Percentiles rank a stretch among this genome's conserved stretches.
These are phyloP conservation scores for Aureobasidium pullulans DNA, from an alignment of 2,329 filamentous ascomycete genomes.

Conservation along the genomic window DNA sequence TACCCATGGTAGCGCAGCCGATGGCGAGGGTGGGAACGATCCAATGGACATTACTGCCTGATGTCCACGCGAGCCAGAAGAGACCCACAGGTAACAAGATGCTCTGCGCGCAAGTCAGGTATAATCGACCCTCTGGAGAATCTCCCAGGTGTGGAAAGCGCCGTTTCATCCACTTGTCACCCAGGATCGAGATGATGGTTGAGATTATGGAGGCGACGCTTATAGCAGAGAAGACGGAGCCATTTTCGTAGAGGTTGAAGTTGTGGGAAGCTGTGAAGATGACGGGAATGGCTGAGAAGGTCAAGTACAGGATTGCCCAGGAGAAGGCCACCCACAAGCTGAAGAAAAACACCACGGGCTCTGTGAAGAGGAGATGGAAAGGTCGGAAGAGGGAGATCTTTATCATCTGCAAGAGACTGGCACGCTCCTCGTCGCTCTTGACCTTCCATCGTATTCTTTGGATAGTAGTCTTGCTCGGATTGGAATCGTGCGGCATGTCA, in stretches of 20 bases:
- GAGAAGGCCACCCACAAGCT: constrained; percentile 83
- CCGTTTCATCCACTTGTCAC: constrained; percentile 13
- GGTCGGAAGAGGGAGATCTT: constrained; percentile 67
- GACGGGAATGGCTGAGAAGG: constrained; percentile 71
- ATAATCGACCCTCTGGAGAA: constrained; percentile 69
- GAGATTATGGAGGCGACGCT: constrained; percentile 59
- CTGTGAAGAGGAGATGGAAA: constrained; percentile 68
- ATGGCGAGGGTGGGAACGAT: constrained; percentile 64
- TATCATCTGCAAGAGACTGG: constrained; percentile 62
- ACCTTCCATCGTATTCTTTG: constrained; percentile 72
- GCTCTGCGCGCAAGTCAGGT: constrained; percentile 73
- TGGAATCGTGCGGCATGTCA: constrained; percentile 33
- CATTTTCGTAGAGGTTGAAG: constrained; percentile 61
- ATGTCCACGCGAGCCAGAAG: constrained; percentile 73
- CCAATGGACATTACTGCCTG: constrained; percentile 58
- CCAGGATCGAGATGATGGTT: constrained; percentile 56
- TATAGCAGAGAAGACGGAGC: constrained; percentile 67
- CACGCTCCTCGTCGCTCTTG: constrained; percentile 67
- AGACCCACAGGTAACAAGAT: constrained; percentile 70
- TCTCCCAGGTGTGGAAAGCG: constrained; percentile 30
- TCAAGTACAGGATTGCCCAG: constrained; percentile 83
- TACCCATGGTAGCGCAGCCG: constrained; percentile 71
- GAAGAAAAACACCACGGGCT: constrained; percentile 78
- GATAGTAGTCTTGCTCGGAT: constrained; percentile 22
- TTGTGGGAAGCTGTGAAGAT: constrained; percentile 62